Evolutionary conservation across 73 alveolate species (phyloP).

Genomic region (Effrenium voratum): DNA sequence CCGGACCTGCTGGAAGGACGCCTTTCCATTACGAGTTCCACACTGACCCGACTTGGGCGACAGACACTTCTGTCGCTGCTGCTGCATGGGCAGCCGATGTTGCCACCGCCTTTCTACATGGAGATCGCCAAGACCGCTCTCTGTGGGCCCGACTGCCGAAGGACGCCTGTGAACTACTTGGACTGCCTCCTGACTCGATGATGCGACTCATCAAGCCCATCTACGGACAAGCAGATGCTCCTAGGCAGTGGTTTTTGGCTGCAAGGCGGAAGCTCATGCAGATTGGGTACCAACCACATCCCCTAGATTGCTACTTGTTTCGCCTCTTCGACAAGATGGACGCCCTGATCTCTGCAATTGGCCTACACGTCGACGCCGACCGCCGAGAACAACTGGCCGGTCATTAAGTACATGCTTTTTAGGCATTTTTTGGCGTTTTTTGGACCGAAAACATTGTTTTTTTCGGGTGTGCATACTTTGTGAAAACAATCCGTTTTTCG

Average conservation of each 20-base stretch:
- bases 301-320: neutral
- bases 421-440: too few relatives aligned
- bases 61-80: neutral
- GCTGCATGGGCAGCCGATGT: neutral
- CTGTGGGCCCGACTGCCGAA: neutral
- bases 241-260: neutral
- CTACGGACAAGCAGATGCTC: neutral
- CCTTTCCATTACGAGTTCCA: neutral
- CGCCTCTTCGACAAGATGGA: neutral
- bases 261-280: neutral
- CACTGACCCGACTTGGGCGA: neutral
- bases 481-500: too few relatives aligned
- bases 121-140: neutral
- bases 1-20: neutral
- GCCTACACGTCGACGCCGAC: neutral
- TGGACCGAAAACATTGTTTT: too few relatives aligned
- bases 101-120: neutral
- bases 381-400: neutral
- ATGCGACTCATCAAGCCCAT: neutral
- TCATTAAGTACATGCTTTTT: too few relatives aligned
- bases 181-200: neutral
- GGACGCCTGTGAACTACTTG: neutral
- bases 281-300: neutral
- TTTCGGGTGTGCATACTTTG: too few relatives aligned
- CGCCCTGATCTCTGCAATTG: neutral